phyloP scores from a whole-genome alignment of 2,329 filamentous ascomycete species.

The Colletotrichum kahawae region DNA sequence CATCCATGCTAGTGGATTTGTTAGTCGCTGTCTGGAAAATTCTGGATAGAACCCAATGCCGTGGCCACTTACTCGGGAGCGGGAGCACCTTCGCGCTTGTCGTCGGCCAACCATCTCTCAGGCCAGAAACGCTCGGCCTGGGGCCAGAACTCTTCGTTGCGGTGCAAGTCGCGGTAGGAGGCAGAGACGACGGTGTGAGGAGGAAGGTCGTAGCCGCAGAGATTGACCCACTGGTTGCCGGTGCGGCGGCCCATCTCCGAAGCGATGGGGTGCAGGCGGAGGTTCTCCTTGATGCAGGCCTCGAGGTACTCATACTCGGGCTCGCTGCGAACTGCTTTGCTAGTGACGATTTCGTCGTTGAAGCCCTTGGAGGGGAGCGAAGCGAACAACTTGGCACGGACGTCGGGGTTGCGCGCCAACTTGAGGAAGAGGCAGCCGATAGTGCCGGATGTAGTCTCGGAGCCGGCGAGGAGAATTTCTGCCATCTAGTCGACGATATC shows the following conservation, averaged over 20 bases:
- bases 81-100: constrained; percentile 11
- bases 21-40: not conserved
- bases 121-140: constrained; percentile 15
- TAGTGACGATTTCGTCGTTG: constrained; percentile 5
- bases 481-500: constrained; percentile 23
- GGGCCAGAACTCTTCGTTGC: constrained; percentile 13
- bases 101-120: constrained; percentile 11
- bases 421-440: constrained; percentile 30
- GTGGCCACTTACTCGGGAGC: not conserved
- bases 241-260: constrained; percentile 21
- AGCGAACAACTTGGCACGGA: constrained; percentile 22
- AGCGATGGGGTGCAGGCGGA: constrained; percentile 69
- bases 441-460: constrained; percentile 31
- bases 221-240: constrained; percentile 13
- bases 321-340: constrained; percentile 6
- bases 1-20: constrained; percentile 1
- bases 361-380: constrained; percentile 1
- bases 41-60: not conserved
- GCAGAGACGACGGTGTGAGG: constrained; percentile 20
- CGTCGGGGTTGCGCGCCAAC: constrained; percentile 27
- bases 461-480: constrained; percentile 30
- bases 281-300: constrained; percentile 78
- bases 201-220: constrained; percentile 15
- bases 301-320: constrained; percentile 63
- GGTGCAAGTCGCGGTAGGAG: constrained; percentile 18